Evolutionary conservation across 2,329 filamentous ascomycete genomes (phyloP).

Genomic region (Talaromyces piceae): DNA sequence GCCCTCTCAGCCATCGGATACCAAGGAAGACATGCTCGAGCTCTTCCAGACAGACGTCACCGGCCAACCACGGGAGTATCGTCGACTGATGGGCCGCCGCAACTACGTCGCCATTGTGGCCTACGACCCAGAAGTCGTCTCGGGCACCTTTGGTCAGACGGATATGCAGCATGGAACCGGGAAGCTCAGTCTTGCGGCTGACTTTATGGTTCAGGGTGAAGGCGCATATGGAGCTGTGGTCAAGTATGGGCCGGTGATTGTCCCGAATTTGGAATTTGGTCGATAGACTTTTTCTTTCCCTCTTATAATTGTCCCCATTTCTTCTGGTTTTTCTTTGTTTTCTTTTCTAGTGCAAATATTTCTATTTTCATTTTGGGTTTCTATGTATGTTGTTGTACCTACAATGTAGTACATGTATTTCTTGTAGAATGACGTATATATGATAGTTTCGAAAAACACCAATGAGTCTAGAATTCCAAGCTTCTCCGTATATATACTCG

Average conservation of each 20-base stretch:
- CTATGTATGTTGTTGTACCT: background rate
- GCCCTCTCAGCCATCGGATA: constrained; percentile 67
- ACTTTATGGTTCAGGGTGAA: constrained; percentile 95
- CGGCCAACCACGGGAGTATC: constrained; percentile 72
- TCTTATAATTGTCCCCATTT: background rate
- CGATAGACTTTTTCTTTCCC: constrained; percentile 4
- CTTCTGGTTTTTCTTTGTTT: background rate
- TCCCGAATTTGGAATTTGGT: constrained; percentile 64
- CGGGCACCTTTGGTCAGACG: constrained; percentile 34
- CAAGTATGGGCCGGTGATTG: constrained; percentile 94
- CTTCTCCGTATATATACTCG: too few relatives aligned
- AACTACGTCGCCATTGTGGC: constrained; percentile 94
- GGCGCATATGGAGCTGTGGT: constrained; percentile 72
- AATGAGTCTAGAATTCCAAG: too few relatives aligned
- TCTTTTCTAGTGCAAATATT: background rate
- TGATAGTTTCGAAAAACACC: background rate
- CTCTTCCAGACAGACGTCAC: constrained; percentile 93
- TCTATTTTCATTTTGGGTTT: background rate
- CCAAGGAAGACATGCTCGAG: constrained; percentile 99
- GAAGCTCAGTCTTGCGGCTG: constrained; percentile 79
- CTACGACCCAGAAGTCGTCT: constrained; percentile 77
- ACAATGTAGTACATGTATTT: background rate
- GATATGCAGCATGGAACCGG: constrained; percentile 21
- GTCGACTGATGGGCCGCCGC: constrained; percentile 84
- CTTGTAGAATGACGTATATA: background rate